Evolutionary conservation across 345 rosid species (phyloP).

Genomic region (Citrus cavaleriei): DNA sequence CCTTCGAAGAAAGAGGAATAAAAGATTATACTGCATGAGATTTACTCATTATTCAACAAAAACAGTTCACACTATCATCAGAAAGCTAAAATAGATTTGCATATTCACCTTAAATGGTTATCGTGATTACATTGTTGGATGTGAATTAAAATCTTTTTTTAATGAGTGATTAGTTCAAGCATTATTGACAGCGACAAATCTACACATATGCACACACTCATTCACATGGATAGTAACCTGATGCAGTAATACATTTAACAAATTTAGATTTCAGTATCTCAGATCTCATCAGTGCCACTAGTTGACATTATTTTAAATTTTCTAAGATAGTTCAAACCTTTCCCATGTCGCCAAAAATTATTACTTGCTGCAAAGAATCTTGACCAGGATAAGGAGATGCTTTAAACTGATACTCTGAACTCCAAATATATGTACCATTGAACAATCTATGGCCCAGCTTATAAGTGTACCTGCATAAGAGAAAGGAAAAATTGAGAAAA

Average conservation of each 20-base stretch:
- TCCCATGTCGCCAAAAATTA: conserved; percentile 87
- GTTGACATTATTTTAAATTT: not conserved
- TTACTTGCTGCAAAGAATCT: conserved; percentile 55
- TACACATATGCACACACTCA: not conserved
- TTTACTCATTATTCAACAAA: not conserved
- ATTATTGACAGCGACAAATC: not conserved
- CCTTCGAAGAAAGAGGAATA: not conserved
- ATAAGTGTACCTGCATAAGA: conserved; percentile 49
- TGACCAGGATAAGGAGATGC: conserved; percentile 79
- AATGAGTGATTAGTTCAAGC: not conserved
- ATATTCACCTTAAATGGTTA: not conserved
- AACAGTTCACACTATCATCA: not conserved
- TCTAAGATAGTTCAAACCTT: conserved; percentile 43
- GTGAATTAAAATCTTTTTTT: not conserved
- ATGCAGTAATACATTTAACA: not conserved
- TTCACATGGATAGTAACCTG: not conserved
- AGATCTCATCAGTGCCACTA: not conserved
- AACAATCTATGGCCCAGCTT: conserved; percentile 55
- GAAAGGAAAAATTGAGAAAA: not conserved
- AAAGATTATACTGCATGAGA: not conserved
- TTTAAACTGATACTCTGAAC: conserved; percentile 50
- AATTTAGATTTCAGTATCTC: not conserved
- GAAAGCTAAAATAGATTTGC: not conserved
- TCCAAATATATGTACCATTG: conserved; percentile 53
- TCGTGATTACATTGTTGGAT: not conserved